phyloP scores from a whole-genome alignment of 495 filamentous ascomycete genomes.

The Terfezia claveryi region DNA sequence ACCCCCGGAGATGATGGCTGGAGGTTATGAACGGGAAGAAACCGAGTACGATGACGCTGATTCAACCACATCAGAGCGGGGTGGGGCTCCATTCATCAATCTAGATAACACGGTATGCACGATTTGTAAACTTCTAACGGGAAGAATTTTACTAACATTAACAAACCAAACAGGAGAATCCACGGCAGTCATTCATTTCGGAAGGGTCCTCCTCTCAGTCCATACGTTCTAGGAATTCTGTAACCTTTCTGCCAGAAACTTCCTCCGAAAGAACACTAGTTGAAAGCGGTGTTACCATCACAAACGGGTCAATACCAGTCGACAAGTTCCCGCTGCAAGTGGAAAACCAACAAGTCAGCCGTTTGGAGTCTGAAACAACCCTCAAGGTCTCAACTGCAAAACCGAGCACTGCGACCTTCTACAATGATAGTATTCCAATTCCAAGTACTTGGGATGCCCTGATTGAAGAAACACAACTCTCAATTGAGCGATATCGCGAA shows the following conservation, averaged over 20 bases:
- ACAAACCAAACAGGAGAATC: no score
- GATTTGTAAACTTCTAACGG: no score
- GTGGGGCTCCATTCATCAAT: neutral
- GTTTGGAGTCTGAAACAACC: no score
- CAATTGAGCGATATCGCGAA: constrained; percentile 70
- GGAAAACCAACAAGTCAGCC: no score
- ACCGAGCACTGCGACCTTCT: constrained; percentile 31
- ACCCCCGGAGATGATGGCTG: constrained; percentile 77
- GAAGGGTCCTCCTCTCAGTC: neutral
- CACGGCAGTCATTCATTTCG: neutral
- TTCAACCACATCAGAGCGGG: constrained; percentile 36
- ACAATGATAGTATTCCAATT: constrained; percentile 54
- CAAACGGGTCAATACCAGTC: neutral
- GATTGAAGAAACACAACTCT: constrained; percentile 70
- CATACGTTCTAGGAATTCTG: neutral
- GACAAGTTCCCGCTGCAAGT: no score
- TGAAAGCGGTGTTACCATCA: neutral
- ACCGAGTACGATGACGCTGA: constrained; percentile 46
- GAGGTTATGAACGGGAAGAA: constrained; percentile 41
- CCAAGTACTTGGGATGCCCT: constrained; percentile 72
- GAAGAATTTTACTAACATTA: no score
- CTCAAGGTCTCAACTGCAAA: neutral
- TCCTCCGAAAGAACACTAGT: neutral
- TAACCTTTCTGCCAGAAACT: neutral
- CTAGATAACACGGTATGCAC: neutral